These are phyloP conservation scores for Polyporus arcularius DNA, from an alignment of 768 basidiomycete genomes.

Conservation along the genomic window DNA sequence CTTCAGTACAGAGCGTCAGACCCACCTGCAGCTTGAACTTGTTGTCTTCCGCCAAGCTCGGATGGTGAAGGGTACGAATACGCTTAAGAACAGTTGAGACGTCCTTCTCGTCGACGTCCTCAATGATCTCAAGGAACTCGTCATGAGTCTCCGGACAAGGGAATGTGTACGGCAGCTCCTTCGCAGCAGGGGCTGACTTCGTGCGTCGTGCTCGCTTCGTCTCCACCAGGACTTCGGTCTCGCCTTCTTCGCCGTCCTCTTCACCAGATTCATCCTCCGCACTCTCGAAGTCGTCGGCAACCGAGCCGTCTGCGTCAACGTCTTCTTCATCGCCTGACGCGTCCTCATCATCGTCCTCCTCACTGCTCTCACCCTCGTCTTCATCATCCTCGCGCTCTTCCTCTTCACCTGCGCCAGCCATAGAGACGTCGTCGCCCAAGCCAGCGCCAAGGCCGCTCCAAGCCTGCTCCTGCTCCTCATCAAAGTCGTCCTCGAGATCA, in stretches of 20 bases:
- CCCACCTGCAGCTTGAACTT: constrained; percentile 88
- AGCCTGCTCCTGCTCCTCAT: constrained; percentile 22
- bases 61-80: constrained; percentile 88
- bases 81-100: constrained; percentile 83
- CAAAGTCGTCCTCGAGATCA: constrained; percentile 90
- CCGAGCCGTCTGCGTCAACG: constrained; percentile 40
- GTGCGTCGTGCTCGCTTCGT: constrained; percentile 36
- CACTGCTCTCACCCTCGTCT: constrained; percentile 33
- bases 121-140: constrained; percentile 79
- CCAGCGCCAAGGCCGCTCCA: constrained; percentile 35
- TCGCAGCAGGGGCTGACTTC: constrained; percentile 27
- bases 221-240: constrained; percentile 38
- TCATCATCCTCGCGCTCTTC: constrained; percentile 39
- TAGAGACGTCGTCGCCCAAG: constrained; percentile 34
- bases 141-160: constrained; percentile 85
- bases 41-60: constrained; percentile 89
- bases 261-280: constrained; percentile 41
- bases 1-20: constrained; percentile 8
- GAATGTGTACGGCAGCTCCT: constrained; percentile 91
- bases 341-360: constrained; percentile 31
- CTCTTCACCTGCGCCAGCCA: constrained; percentile 38
- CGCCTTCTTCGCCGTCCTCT: constrained; percentile 45
- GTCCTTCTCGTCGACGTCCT: constrained; percentile 69
- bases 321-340: constrained; percentile 33
- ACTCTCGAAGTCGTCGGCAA: constrained; percentile 37